Evolutionary conservation across 352 stramenopile genomes (phyloP).

Genomic region (Phytophthora ohioensis): DNA sequence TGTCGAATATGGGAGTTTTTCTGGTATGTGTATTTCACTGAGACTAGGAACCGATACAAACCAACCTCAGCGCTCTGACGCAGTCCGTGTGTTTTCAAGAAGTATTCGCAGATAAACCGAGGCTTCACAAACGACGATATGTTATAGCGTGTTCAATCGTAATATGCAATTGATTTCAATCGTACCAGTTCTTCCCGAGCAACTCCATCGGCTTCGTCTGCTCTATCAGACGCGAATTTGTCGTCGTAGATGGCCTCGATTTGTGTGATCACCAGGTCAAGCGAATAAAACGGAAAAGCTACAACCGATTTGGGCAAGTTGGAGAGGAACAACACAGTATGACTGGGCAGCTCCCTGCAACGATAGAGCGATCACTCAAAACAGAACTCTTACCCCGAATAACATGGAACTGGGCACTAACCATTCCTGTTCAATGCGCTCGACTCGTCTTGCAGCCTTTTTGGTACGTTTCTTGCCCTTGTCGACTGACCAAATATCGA

Average conservation of each 20-base stretch:
- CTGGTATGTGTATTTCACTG: conserved; percentile 64
- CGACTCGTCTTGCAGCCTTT: conserved; percentile 47
- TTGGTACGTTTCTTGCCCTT: conserved; percentile 58
- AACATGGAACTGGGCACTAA: conserved; percentile 10
- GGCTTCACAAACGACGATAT: conserved; percentile 34
- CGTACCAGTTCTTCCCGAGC: conserved; percentile 60
- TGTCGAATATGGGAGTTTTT: conserved; percentile 63
- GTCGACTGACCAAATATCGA: conserved; percentile 69
- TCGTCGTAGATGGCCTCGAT: conserved; percentile 85
- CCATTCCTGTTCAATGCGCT: conserved; percentile 64
- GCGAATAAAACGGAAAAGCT: conserved; percentile 70
- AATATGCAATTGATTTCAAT: not conserved
- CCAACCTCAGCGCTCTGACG: conserved; percentile 72
- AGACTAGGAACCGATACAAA: conserved; percentile 77
- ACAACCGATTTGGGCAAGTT: conserved; percentile 79
- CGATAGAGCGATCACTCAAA: not conserved
- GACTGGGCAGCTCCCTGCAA: conserved; percentile 55
- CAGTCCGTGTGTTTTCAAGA: conserved; percentile 71
- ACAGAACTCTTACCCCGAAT: not conserved
- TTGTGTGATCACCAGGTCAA: conserved; percentile 56
- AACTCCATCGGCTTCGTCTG: conserved; percentile 69
- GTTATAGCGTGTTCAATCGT: not conserved
- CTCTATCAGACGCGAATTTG: conserved; percentile 70
- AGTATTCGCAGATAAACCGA: conserved; percentile 78
- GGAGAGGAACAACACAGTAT: conserved; percentile 69